Evolutionary conservation across 768 basidiomycete genomes (phyloP).

Genomic region (Boletus eberwhitei): DNA sequence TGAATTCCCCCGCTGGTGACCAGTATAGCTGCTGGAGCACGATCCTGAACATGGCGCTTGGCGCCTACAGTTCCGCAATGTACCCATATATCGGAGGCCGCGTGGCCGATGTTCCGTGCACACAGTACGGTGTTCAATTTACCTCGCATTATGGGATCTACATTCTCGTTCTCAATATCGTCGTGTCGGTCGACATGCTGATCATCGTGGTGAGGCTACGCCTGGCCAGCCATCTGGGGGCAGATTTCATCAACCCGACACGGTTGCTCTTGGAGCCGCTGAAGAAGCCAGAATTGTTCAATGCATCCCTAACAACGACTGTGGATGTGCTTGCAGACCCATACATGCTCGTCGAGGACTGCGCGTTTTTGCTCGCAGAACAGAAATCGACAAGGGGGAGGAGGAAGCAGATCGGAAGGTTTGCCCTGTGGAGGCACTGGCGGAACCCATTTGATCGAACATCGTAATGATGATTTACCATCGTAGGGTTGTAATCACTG

Average conservation of each 20-base stretch:
- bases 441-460: background rate
- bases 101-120: background rate
- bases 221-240: background rate
- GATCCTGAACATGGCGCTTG: constrained; percentile 3
- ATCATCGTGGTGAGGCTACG: constrained; percentile 4
- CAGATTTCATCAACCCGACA: constrained; percentile 9
- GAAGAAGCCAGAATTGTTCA: constrained; percentile 12
- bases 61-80: constrained; percentile 7
- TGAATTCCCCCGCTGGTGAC: background rate
- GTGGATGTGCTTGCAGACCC: constrained; percentile 1
- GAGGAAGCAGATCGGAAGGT: background rate
- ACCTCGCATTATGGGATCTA: background rate
- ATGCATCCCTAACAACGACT: constrained; percentile 1
- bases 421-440: background rate
- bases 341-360: constrained; percentile 4
- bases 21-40: background rate
- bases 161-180: constrained; percentile 9
- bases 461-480: too few species aligned
- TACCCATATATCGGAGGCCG: fast-evolving
- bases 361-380: background rate
- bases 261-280: constrained; percentile 12
- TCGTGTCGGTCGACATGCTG: constrained; percentile 8
- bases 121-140: background rate
- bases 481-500: background rate
- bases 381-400: background rate